These are phyloP conservation scores for Aspergillus amoenus DNA, from an alignment of 2,329 filamentous ascomycete genomes.

Conservation along the genomic window DNA sequence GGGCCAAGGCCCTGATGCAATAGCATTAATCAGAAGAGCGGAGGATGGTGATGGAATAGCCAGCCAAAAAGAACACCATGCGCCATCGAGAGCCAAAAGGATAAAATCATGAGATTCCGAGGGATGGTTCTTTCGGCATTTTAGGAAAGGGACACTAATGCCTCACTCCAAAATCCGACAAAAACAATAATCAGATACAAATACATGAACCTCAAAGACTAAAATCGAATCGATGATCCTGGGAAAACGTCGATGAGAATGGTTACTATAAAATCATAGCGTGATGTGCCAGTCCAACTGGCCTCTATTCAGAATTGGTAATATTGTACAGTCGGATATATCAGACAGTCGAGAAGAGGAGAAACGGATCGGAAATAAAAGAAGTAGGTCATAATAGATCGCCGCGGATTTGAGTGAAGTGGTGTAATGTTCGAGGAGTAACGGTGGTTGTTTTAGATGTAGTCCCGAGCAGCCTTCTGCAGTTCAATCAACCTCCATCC, in stretches of 20 bases:
- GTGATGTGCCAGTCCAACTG: slow-evolving; percentile 34
- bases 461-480: slow-evolving; percentile 96
- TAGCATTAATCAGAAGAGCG: slow-evolving; percentile 30
- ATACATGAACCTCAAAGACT: slow-evolving; percentile 4
- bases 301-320: slow-evolving; percentile 36
- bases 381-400: slow-evolving; percentile 14
- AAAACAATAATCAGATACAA: slow-evolving; percentile 15
- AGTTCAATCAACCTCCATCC: slow-evolving; percentile 98
- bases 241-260: slow-evolving; percentile 17
- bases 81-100: slow-evolving; percentile 14
- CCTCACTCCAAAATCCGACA: background rate
- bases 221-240: slow-evolving; percentile 15
- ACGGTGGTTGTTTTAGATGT: slow-evolving; percentile 54
- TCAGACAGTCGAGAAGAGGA: slow-evolving; percentile 27
- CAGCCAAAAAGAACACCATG: slow-evolving; percentile 21
- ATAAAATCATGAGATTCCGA: background rate
- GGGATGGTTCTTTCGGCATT: background rate
- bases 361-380: slow-evolving; percentile 10
- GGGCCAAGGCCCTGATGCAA: slow-evolving; percentile 22
- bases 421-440: slow-evolving; percentile 3
- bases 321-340: slow-evolving; percentile 42
- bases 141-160: background rate
- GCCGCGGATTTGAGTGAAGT: slow-evolving; percentile 15
- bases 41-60: slow-evolving; percentile 19
- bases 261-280: slow-evolving; percentile 30